phyloP scores from a whole-genome alignment of 2,329 filamentous ascomycete species.

The Aureobasidium lini region DNA sequence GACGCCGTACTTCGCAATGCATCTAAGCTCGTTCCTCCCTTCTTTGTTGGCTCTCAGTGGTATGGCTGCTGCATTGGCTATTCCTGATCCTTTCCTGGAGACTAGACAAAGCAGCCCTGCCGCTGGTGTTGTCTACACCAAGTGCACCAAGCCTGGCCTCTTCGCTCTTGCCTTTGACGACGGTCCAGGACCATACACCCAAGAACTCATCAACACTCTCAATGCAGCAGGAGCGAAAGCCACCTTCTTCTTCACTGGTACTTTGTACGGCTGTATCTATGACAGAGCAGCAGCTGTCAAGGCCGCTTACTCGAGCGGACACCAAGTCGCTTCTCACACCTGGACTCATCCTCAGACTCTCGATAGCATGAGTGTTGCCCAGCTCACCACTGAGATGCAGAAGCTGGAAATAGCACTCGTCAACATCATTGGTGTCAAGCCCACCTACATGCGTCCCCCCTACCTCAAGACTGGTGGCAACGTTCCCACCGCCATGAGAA shows the following conservation, averaged over 20 bases:
- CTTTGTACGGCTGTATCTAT: conserved; percentile 10
- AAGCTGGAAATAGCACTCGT: conserved; percentile 5
- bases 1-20: not conserved
- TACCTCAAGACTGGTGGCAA: conserved; percentile 11
- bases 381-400: conserved; percentile 4
- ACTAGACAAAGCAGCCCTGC: not conserved
- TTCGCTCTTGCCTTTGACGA: conserved; percentile 88
- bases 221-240: conserved; percentile 58
- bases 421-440: conserved; percentile 11
- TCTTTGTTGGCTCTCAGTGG: not conserved
- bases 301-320: conserved; percentile 3
- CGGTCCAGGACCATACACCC: conserved; percentile 65
- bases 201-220: conserved; percentile 61
- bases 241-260: conserved; percentile 83
- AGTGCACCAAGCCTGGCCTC: conserved; percentile 29
- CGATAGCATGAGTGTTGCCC: not conserved
- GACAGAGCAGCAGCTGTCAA: not conserved
- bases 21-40: not conserved
- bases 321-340: conserved; percentile 12
- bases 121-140: conserved; percentile 1
- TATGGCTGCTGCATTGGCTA: not conserved
- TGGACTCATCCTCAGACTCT: conserved; percentile 5
- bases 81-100: not conserved
- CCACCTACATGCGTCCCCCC: conserved; percentile 14
- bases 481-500: conserved; percentile 4